Evolutionary conservation across 768 basidiomycete species (phyloP), one percentile per base, ranked within the genome.

Genomic region (Suillus decipiens): DNA sequence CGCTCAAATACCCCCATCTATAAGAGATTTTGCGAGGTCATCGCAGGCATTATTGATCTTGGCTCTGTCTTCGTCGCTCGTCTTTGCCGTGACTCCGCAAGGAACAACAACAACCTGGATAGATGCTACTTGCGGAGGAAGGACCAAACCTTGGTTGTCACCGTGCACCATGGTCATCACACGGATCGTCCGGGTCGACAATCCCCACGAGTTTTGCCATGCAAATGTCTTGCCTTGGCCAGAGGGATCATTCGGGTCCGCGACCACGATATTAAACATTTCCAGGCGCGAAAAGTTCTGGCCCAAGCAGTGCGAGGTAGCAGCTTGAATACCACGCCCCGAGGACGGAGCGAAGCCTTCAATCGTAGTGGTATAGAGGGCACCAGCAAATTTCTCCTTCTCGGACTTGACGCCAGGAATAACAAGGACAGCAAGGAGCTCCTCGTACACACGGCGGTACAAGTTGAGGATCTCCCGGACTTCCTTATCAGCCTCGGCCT

Each of bases 141-240:
- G 87, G 14, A 99, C 96, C 68, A 99, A 78, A 15, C 97, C 97
- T 72, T 97, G 93, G 75, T 99, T 95, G 75, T 99, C 97, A 39
- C 96, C 96, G 72, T 99, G 96, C 6, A 93, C 88, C 97, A 99
- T 99, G 69, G 97, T 95, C 96, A 98, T 98, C 62, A 98, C 93
- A 72, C 97, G 97, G 70, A 99, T 94, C 33, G 92, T 86, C 62
- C 97, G 84, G n/a, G 96, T 99, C 54, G 92, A 93, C 60, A 99
- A 79, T 71, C 97, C 97, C 97, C 97, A 99, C 39, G 93, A 96
- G 78, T 98, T 99, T 77, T 99, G 96, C 95, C 95, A 99, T 12
- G 95, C 95, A 67, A 89, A 89, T 0, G 85, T 75, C 81, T 95
- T 95, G 61, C 82, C 81, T 69, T 85, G 81, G 24, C 83, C 83